Evolutionary conservation across 2,329 filamentous ascomycete genomes (phyloP), one percentile per base, ranked within the genome.

Genomic region (Paracoccidioides lutzii): DNA sequence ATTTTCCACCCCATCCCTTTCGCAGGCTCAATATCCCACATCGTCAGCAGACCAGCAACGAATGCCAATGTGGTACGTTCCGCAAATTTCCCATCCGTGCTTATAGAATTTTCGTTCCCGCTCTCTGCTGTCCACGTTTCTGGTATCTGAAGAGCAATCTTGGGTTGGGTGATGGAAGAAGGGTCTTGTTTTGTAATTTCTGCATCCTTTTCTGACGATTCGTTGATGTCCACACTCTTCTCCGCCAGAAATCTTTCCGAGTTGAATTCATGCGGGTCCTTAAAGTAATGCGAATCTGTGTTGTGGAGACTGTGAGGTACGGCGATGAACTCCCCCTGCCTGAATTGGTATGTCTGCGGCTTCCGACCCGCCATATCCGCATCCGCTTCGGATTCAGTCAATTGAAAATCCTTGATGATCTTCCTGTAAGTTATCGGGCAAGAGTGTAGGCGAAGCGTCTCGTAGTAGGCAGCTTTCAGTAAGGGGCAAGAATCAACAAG

Each of bases 1-100:
- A 83, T 69, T 15, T 70, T 69, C 75, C 80, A 81, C 0, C 66
- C 15, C 5, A 67, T 68, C 14, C 72, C 71, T 50, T 65, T 66
- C 0, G 68, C 71, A 0, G 77, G 72, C 54, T 77, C 69, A 56
- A 83, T 75, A 45, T 82, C 76, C 79, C 80, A 83, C 61, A 80
- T 71, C 5, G 73, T 69, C 22, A 82, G 62, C 28, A 83, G 73
- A 0, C 75, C 73, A 14, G 79, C 78, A 1, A 74, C 72, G 46
- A 80, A 75, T 30, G 75, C 66, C 45, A 82, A 60, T 15, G 75
- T 72, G 61, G 78, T 73, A 50, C 74, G 70, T 61, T 80, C 74
- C 2, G 76, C 77, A 58, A 80, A 77, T 1, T 68, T 66, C 10
- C 75, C 69, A 3, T 76, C 76, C 63, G 78, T 78, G 58, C 38